These are phyloP conservation scores for Morella rubra DNA, from an alignment of 306 rosid species.

Conservation along the genomic window DNA sequence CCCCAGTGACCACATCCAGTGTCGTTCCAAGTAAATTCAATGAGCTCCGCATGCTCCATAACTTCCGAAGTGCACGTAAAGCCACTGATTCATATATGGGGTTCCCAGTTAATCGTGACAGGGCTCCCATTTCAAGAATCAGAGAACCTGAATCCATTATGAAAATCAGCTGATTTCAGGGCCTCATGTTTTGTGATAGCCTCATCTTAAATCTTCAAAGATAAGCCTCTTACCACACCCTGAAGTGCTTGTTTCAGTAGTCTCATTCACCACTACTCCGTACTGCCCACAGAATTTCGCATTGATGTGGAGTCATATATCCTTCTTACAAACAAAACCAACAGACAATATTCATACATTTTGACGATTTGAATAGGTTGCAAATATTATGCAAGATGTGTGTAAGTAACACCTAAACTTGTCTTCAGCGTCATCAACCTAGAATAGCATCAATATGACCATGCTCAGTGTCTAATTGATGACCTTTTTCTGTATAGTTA, in stretches of 20 bases:
- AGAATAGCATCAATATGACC: not conserved
- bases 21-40: slow-evolving; percentile 92
- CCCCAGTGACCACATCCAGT: slow-evolving; percentile 77
- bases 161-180: slow-evolving; percentile 36
- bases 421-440: not conserved
- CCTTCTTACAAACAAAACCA: slow-evolving; percentile 64
- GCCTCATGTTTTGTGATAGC: slow-evolving; percentile 22
- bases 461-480: not conserved
- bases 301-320: slow-evolving; percentile 73
- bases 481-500: not conserved
- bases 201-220: slow-evolving; percentile 44
- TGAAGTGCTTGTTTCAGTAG: slow-evolving; percentile 98
- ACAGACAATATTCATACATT: slow-evolving; percentile 42
- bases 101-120: slow-evolving; percentile 87
- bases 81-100: slow-evolving; percentile 80
- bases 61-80: slow-evolving; percentile 79
- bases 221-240: slow-evolving; percentile 95
- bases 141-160: slow-evolving; percentile 67
- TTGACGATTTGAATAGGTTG: slow-evolving; percentile 26
- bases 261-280: slow-evolving; percentile 96
- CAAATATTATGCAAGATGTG: slow-evolving; percentile 27
- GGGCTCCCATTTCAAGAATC: slow-evolving; percentile 98
- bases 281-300: slow-evolving; percentile 93
- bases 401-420: slow-evolving; percentile 7
- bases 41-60: slow-evolving; percentile 94